These are phyloP conservation scores for Metschnikowia kunwiensis DNA, from an alignment of 805 yeast species.

Conservation along the genomic window DNA sequence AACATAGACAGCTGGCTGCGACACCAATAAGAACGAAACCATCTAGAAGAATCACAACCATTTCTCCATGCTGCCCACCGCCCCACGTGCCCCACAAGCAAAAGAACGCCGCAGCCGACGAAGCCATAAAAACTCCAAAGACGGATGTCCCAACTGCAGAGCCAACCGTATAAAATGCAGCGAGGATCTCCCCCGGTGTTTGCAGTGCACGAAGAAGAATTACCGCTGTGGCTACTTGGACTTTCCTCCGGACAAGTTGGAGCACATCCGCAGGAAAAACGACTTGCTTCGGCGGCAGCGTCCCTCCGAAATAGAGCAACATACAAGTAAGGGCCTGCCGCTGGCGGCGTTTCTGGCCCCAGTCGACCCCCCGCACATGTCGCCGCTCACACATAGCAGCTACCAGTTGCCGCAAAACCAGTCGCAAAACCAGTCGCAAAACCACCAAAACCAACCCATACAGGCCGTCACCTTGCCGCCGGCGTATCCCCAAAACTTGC, in stretches of 20 bases:
- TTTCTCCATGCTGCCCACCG: slow-evolving; percentile 1
- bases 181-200: slow-evolving; percentile 42
- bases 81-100: neutral
- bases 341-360: no score
- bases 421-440: no score
- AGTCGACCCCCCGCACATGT: no score
- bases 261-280: slow-evolving; percentile 33
- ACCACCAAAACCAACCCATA: no score
- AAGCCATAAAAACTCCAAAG: slow-evolving; percentile 27
- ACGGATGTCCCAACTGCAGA: slow-evolving; percentile 44
- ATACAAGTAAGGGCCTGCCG: no score
- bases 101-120: slow-evolving; percentile 23
- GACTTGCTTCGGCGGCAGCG: slow-evolving; percentile 16
- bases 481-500: no score
- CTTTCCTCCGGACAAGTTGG: slow-evolving; percentile 37
- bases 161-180: slow-evolving; percentile 42
- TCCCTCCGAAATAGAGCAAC: slow-evolving; percentile 3
- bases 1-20: no score
- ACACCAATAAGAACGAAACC: no score
- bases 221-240: slow-evolving; percentile 42
- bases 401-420: no score
- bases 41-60: no score
- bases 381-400: no score
- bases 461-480: no score
- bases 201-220: slow-evolving; percentile 36